Conservation (phyloP, 2,329 filamentous ascomycete species). For the Exophiala dermatitidis region DNA sequence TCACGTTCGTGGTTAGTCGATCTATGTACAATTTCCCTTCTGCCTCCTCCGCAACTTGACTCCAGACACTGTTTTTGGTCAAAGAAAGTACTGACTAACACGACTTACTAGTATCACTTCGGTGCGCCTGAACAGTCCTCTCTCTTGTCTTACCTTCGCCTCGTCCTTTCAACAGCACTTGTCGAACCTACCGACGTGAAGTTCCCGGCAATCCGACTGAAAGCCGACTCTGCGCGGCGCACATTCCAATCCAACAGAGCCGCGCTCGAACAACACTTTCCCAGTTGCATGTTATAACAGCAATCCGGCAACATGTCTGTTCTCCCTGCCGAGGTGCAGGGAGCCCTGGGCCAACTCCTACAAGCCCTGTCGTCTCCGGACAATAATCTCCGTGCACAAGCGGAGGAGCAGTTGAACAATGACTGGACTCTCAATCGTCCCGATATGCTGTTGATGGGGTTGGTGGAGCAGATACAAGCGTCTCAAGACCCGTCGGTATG, state of each 20-base stretch:
- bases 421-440: conserved; percentile 80
- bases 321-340: conserved; percentile 73
- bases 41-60: background rate
- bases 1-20: background rate
- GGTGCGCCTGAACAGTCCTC: background rate
- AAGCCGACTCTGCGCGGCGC: background rate
- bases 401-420: conserved; percentile 82
- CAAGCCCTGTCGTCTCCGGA: conserved; percentile 83
- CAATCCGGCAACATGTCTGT: conserved; percentile 61
- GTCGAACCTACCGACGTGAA: too few species aligned
- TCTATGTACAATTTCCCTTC: background rate
- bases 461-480: conserved; percentile 82
- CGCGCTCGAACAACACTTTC: background rate
- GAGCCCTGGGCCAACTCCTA: conserved; percentile 77
- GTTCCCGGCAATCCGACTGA: background rate
- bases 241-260: background rate
- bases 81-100: background rate
- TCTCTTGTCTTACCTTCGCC: background rate
- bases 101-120: too few species aligned
- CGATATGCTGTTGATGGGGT: conserved; percentile 83
- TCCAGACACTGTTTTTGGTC: background rate
- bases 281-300: conserved; percentile 10
- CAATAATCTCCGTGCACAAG: conserved; percentile 74
- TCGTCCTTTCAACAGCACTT: background rate
- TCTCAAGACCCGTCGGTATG: conserved; percentile 66